These are phyloP conservation scores for Eragrostis curvula DNA, from an alignment of 176 grass and related monocot species.

Conservation along the genomic window DNA sequence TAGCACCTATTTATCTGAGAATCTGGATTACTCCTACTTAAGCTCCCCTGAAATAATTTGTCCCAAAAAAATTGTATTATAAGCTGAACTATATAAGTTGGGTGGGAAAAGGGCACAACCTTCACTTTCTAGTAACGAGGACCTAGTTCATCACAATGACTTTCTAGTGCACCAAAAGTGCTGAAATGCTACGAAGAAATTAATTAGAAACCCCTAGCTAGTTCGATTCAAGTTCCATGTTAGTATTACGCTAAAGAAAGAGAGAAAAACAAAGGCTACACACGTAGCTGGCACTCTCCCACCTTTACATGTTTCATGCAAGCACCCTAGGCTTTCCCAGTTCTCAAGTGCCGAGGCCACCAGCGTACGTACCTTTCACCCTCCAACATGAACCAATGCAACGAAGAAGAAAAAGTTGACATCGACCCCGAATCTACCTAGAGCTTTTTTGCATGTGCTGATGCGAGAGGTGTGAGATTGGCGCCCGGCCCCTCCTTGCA, in stretches of 20 bases:
- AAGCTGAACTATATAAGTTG: no score
- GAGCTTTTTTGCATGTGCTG: not conserved
- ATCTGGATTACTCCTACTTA: no score
- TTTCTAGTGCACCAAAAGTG: no score
- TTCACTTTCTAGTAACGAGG: no score
- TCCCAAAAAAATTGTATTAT: no score
- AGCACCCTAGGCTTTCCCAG: not conserved
- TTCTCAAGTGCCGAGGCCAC: not conserved
- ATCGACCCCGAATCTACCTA: slow-evolving; percentile 17
- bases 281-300: not conserved
- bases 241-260: not conserved
- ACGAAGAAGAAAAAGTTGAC: not conserved
- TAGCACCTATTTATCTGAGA: no score
- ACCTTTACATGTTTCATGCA: slow-evolving; percentile 31
- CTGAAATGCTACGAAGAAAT: not conserved
- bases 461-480: slow-evolving; percentile 24
- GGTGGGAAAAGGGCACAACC: no score
- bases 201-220: not conserved
- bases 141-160: no score
- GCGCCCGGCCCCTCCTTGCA: not conserved
- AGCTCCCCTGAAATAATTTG: no score
- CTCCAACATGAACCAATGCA: not conserved
- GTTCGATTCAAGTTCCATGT: not conserved
- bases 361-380: not conserved
- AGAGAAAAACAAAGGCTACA: not conserved